phyloP scores from a whole-genome alignment of 768 basidiomycete species.

The Russula vinacea region DNA sequence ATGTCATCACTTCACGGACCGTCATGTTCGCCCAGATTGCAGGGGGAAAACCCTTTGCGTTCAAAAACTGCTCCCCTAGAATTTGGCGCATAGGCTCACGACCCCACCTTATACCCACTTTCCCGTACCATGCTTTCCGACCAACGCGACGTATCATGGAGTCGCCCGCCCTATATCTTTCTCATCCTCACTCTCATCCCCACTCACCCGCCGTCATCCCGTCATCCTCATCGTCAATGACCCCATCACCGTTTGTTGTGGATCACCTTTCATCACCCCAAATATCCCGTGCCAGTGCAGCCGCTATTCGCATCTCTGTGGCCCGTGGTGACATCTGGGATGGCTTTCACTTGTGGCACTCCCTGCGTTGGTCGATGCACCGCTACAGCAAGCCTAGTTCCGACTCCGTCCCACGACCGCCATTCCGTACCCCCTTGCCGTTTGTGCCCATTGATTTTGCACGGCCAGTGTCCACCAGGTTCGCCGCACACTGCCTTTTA shows the following conservation, averaged over 20 bases:
- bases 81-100: background rate
- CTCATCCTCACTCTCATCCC: background rate
- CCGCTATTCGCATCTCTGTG: constrained; percentile 26
- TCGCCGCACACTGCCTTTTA: constrained; percentile 61
- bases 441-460: constrained; percentile 50
- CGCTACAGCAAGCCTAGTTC: constrained; percentile 15
- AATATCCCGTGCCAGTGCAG: constrained; percentile 28
- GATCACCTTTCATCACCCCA: constrained; percentile 24
- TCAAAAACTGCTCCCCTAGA: background rate
- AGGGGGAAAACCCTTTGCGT: background rate
- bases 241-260: constrained; percentile 6
- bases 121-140: background rate
- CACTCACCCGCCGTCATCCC: background rate
- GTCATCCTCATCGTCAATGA: constrained; percentile 21
- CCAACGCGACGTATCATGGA: background rate
- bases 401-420: constrained; percentile 26
- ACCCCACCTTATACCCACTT: background rate
- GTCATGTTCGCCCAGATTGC: constrained; percentile 19
- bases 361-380: constrained; percentile 27
- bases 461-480: constrained; percentile 51
- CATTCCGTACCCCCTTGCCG: constrained; percentile 29
- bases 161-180: background rate
- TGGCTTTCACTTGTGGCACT: constrained; percentile 29
- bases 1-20: constrained; percentile 36
- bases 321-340: constrained; percentile 25